Base-by-base conservation (phyloP, 306 rosid species). In the Sicyos edulis region DNA sequence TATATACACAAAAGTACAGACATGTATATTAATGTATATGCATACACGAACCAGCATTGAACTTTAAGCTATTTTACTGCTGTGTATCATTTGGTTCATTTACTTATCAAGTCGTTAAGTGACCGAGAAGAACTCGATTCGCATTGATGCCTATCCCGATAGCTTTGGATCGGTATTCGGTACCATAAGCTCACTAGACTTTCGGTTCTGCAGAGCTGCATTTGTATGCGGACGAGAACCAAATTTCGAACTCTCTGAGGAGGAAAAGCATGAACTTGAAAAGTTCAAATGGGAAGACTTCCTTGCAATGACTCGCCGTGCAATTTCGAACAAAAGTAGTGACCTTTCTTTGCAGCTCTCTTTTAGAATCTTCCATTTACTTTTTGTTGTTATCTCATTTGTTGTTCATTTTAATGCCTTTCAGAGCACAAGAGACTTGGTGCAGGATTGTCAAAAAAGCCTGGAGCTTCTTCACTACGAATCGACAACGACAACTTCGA, bases 191-290 rank as follows among this genome's bases (percentile, higher is more conserved):
- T 66, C 54, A 42, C 20, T 13, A 45, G 34, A 20, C 61, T 68
- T 4, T 68, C 7, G 57, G 14, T 68, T 67, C 22, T 22, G n/a
- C 34, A 92, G 98, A 83, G 98, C 98, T 67, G 98, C 98, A 76
- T 92, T 84, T 85, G 91, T 92, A 90, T 92, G 98, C 19, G 96
- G 96, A 58, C 85, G 98, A 82, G 98, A 92, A 60, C 98, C 98
- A 0, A 92, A 92, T 80, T 90, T 85, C 1, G 96, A 92, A 83
- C 93, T 92, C 62, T 73, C 90, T 0, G 88, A 86, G 67, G 88
- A 79, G 73, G 98, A 88, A 80, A 88, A 88, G 85, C 73, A 76
- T 57, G 96, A 92, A 53, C 86, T 92, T 20, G 78, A 82, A 16
- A 78, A 82, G 76, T 85, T 85, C 83, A 83, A 87, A 80, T 92